Percentiles rank a stretch among this genome's conserved stretches.
Evolutionary conservation across 2,329 filamentous ascomycete genomes (phyloP).

Genomic region (Nothopassalora personata): DNA sequence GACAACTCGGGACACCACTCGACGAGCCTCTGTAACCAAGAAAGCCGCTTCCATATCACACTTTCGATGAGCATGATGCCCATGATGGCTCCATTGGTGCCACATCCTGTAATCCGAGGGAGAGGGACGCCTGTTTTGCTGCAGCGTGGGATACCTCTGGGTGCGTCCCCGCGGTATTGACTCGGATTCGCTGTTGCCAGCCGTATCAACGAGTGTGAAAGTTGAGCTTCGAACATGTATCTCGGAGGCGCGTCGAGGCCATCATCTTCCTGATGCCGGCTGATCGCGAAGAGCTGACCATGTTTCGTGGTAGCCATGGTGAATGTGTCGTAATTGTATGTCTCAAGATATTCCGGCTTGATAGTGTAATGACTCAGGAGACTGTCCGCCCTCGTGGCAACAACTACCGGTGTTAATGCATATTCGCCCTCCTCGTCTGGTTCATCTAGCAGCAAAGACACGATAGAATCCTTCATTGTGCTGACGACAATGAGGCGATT

Average conservation of each 20-base stretch:
- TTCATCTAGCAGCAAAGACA: slow-evolving; percentile 41
- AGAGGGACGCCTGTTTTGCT: slow-evolving; percentile 16
- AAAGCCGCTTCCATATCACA: slow-evolving; percentile 62
- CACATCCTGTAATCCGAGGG: slow-evolving; percentile 46
- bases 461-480: slow-evolving; percentile 50
- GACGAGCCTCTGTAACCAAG: slow-evolving; percentile 64
- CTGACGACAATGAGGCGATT: slow-evolving; percentile 49
- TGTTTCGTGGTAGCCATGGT: slow-evolving; percentile 23
- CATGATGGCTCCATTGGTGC: slow-evolving; percentile 49
- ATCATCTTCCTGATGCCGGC: slow-evolving; percentile 3
- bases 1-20: slow-evolving; percentile 31
- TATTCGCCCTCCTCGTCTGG: slow-evolving; percentile 32
- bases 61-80: slow-evolving; percentile 60
- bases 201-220: slow-evolving; percentile 39
- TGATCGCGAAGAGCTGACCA: slow-evolving; percentile 26
- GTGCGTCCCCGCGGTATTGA: slow-evolving; percentile 33
- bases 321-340: slow-evolving; percentile 5
- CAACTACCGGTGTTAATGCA: slow-evolving; percentile 24
- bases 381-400: slow-evolving; percentile 20
- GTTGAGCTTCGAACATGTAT: slow-evolving; percentile 39
- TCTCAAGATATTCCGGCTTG: not conserved
- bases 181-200: slow-evolving; percentile 45
- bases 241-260: slow-evolving; percentile 18
- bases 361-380: slow-evolving; percentile 23
- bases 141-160: slow-evolving; percentile 30